Percentiles rank a stretch among this genome's conserved stretches.
Evolutionary conservation across 2,329 filamentous ascomycete genomes (phyloP).

Genomic region (Myriosclerotinia scirpicola): DNA sequence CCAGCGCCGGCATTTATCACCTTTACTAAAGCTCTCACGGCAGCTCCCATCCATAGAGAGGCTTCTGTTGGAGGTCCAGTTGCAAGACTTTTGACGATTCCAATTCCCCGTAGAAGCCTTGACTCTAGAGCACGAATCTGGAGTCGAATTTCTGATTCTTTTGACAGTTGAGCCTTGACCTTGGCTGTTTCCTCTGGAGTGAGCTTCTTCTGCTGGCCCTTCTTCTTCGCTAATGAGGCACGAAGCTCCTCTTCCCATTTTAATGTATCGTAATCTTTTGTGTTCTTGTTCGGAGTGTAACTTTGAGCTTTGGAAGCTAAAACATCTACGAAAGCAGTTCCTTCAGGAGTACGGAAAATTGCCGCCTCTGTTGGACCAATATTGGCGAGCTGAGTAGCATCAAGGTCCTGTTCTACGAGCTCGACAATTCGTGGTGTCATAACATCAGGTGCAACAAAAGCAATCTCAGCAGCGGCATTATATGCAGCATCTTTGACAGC

Average conservation of each 20-base stretch:
- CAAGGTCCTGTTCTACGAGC: constrained; percentile 72
- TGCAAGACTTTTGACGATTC: constrained; percentile 79
- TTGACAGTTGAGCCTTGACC: constrained; percentile 85
- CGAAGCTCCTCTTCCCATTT: constrained; percentile 97
- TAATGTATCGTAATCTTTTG: constrained; percentile 90
- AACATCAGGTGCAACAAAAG: constrained; percentile 84
- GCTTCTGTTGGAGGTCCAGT: constrained; percentile 87
- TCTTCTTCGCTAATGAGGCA: constrained; percentile 86
- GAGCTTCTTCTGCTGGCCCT: constrained; percentile 86
- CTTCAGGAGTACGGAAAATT: constrained; percentile 88
- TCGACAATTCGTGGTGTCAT: constrained; percentile 75
- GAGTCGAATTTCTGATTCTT: constrained; percentile 76
- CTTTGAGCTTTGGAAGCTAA: constrained; percentile 77
- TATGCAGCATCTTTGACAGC: constrained; percentile 69
- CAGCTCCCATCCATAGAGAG: constrained; percentile 81
- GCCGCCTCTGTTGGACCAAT: constrained; percentile 87
- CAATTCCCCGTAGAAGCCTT: constrained; percentile 76
- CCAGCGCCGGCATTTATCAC: constrained; percentile 79
- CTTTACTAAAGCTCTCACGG: constrained; percentile 70
- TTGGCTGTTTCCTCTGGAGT: constrained; percentile 86
- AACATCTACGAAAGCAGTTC: constrained; percentile 85
- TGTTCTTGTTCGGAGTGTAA: constrained; percentile 76
- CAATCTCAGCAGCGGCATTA: constrained; percentile 83
- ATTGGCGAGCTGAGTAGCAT: constrained; percentile 64
- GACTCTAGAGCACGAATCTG: constrained; percentile 69